Evolutionary conservation across 139 green algal genomes (phyloP).

Genomic region (Coelastrella sp.): DNA sequence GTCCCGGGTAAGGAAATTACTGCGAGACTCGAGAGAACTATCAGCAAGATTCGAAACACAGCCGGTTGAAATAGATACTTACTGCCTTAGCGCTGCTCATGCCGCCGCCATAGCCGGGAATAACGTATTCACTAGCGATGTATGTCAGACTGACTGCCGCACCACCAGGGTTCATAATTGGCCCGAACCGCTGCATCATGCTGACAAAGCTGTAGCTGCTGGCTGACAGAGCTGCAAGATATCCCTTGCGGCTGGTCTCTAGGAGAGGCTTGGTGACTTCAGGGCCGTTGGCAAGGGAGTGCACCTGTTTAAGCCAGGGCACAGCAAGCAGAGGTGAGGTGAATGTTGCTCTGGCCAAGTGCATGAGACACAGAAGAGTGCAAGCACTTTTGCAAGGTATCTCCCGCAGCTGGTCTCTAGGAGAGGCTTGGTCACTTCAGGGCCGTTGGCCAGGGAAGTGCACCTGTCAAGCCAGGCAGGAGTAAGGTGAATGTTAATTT

Average conservation of each 20-base stretch:
- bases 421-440: no score
- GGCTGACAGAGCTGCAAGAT: conserved; percentile 97
- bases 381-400: no score
- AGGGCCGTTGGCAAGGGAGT: conserved; percentile 99
- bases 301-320: conserved; percentile 69
- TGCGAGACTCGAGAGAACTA: no score
- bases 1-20: no score
- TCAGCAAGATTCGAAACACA: not conserved
- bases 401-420: no score
- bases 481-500: no score
- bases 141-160: conserved; percentile 97
- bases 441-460: conserved; percentile 98
- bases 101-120: conserved; percentile 98
- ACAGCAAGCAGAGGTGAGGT: not conserved
- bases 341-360: no score
- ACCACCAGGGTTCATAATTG: conserved; percentile 84
- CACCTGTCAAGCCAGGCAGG: conserved; percentile 63
- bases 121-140: conserved; percentile 91
- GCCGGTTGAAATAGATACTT: not conserved
- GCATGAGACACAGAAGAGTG: no score
- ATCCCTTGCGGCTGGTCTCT: conserved; percentile 95
- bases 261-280: conserved; percentile 98
- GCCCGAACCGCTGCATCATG: conserved; percentile 90
- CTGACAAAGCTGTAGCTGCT: conserved; percentile 97
- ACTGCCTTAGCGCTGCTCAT: conserved; percentile 98